Evolutionary conservation across 2,329 filamentous ascomycete species (phyloP), one percentile per base, ranked within the genome.

Genomic region (Penicillium sclerotigenum): DNA sequence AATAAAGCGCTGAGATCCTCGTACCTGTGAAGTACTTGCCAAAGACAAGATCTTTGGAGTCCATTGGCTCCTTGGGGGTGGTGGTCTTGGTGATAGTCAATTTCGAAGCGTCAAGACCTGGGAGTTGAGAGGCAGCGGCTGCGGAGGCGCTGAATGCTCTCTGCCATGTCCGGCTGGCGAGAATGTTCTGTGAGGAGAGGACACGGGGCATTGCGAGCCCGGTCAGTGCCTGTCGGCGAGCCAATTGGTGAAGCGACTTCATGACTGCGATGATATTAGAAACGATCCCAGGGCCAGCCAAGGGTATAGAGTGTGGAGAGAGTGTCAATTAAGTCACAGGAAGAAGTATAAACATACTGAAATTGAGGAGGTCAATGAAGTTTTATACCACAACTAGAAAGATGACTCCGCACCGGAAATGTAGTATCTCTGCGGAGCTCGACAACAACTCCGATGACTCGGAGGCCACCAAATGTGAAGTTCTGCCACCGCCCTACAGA

Each of bases 1-100:
- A 24, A 26, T 28, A 18, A 16, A 10, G 28, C 18, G 10, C 11
- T 34, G n/a, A 34, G 41, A 37, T 34, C 42, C 9, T 43, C 52
- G 31, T 78, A 92, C 91, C 91, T 68, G 94, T 96, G 76, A 99
- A 99, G 47, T 87, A 88, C 64, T 84, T 84, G 61, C 94, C 94
- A 75, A 99, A 99, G 61, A 97, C 81, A 53, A 99, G 85, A 61
- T 95, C 86, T 71, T 93, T 84, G 14, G 89, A 84, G 52, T 91
- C 87, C 60, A 83, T 80, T 53, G 93, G 80, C 29, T 82, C 73
- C 76, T 93, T 94, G 11, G 93, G 94, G 4, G 82, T 85, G 8
- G 80, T 83, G 1, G 90, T 95, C 77, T 87, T 86, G 57, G 85
- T 86, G 69, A 97, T 81, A 47, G 81, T 79, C 58, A 97, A 84